Percentiles rank a stretch among this genome's conserved stretches.
These are phyloP conservation scores for Alternaria metachromatica DNA, from an alignment of 2,329 filamentous ascomycete genomes.

Conservation along the genomic window DNA sequence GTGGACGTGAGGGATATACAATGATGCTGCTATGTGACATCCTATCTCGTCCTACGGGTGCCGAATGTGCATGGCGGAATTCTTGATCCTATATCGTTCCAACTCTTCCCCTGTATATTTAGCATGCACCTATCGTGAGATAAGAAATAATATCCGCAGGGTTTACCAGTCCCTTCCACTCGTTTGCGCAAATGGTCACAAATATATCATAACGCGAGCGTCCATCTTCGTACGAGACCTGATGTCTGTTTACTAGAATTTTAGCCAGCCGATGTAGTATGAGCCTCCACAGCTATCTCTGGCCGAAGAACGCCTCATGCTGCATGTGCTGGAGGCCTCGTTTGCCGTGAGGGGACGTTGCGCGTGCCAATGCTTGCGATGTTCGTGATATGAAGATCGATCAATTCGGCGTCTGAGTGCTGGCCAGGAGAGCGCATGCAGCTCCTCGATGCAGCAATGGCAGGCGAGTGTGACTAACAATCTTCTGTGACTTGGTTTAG, in stretches of 20 bases:
- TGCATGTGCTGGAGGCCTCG: conserved; percentile 23
- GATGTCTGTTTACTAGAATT: conserved; percentile 38
- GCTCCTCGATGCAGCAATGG: conserved; percentile 37
- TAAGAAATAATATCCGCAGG: conserved; percentile 30
- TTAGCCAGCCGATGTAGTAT: conserved; percentile 40
- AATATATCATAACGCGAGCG: conserved; percentile 30
- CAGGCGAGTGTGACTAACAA: conserved; percentile 23
- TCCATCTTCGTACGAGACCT: conserved; percentile 11
- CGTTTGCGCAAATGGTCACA: conserved; percentile 34
- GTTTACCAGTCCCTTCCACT: conserved; percentile 39
- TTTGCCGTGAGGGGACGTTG: conserved; percentile 31
- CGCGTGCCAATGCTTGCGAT: conserved; percentile 37
- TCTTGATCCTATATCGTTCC: conserved; percentile 1
- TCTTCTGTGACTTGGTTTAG: not conserved
- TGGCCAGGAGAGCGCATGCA: conserved; percentile 32
- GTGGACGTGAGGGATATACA: conserved; percentile 26
- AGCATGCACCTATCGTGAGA: conserved; percentile 31
- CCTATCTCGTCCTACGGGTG: conserved; percentile 24
- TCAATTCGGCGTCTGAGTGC: conserved; percentile 26
- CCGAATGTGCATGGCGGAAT: conserved; percentile 25
- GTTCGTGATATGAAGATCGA: conserved; percentile 32
- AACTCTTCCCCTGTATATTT: conserved; percentile 13
- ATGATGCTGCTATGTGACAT: conserved; percentile 25
- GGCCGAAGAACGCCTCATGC: not conserved
- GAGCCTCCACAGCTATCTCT: conserved; percentile 23